Conservation (phyloP, 148 eudicot species). For the Chenopodium formosanum region DNA sequence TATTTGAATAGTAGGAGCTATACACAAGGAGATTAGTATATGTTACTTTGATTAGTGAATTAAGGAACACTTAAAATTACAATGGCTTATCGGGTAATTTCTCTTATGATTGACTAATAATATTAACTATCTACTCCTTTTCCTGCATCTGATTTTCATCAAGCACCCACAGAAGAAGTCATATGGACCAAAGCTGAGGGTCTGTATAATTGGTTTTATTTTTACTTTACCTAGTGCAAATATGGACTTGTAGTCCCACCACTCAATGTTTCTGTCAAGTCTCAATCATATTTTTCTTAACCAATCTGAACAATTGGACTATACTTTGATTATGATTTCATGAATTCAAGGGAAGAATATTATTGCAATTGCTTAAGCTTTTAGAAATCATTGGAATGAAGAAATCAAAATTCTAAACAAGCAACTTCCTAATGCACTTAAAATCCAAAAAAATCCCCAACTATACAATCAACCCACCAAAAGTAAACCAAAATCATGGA, state of each 20-base stretch:
- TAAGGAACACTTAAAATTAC: too few species aligned
- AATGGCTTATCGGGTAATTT: too few species aligned
- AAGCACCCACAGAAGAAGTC: neutral
- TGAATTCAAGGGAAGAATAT: neutral
- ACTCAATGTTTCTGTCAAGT: neutral
- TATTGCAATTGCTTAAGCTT: neutral
- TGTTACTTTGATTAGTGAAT: too few species aligned
- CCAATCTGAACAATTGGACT: too few species aligned
- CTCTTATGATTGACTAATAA: too few species aligned
- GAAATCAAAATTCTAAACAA: neutral
- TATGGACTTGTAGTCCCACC: slow-evolving; percentile 14
- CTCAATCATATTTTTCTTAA: neutral
- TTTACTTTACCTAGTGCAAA: neutral
- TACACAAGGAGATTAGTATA: too few species aligned
- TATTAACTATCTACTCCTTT: neutral
- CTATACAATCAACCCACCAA: too few species aligned
- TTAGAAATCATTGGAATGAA: neutral
- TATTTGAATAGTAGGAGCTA: too few species aligned
- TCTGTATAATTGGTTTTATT: neutral
- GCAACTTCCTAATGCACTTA: too few species aligned
- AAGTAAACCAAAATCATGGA: too few species aligned
- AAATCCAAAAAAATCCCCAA: too few species aligned
- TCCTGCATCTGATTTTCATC: neutral
- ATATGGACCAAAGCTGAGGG: neutral
- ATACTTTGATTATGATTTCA: too few species aligned